Evolutionary conservation across 495 filamentous ascomycete genomes (phyloP).

Genomic region (Penicillium canescens): DNA sequence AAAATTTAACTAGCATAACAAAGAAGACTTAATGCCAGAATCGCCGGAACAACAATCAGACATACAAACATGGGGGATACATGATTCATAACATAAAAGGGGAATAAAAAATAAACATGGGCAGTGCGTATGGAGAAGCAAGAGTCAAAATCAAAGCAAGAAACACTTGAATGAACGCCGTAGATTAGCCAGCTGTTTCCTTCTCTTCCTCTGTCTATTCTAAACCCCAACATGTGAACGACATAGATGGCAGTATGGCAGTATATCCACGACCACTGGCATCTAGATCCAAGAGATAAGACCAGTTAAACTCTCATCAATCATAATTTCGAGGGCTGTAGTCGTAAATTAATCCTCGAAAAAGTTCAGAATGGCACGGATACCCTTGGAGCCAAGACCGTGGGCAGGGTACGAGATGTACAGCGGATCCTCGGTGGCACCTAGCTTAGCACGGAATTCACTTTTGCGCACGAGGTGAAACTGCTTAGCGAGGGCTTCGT

Average conservation of each 20-base stretch:
- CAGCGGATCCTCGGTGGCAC: constrained; percentile 70
- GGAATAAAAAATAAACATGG: constrained; percentile 18
- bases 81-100: constrained; percentile 22
- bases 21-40: not conserved
- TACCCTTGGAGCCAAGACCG: constrained; percentile 73
- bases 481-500: constrained; percentile 73
- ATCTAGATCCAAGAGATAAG: constrained; percentile 1
- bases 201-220: constrained; percentile 2
- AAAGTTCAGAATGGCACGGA: constrained; percentile 76
- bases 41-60: not conserved
- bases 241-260: not conserved
- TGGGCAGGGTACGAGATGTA: constrained; percentile 83
- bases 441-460: constrained; percentile 85
- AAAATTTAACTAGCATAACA: not conserved
- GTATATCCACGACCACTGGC: not conserved
- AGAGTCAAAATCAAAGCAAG: not conserved
- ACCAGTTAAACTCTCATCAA: constrained; percentile 7
- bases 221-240: not conserved
- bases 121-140: not conserved
- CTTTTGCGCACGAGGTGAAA: constrained; percentile 79
- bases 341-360: constrained; percentile 62
- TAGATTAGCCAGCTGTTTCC: not conserved
- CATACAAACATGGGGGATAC: constrained; percentile 19
- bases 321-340: not conserved
- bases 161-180: not conserved